A percentile compares a stretch with the other conserved stretches of the same genome.
These are phyloP conservation scores for Boeremia lycopersici DNA, from an alignment of 2,329 filamentous ascomycete species.

Conservation along the genomic window DNA sequence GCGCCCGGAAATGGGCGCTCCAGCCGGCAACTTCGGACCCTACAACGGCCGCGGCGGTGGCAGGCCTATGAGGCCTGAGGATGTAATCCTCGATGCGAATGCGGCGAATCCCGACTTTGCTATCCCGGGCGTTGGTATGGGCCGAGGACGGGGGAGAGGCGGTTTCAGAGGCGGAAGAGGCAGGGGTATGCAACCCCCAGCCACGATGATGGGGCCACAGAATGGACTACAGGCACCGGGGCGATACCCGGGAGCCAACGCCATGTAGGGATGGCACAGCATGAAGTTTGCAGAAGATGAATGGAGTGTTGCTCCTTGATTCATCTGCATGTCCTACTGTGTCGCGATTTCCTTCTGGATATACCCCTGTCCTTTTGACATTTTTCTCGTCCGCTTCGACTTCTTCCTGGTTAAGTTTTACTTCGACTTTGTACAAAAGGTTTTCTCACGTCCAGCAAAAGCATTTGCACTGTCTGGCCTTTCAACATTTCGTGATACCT, in stretches of 20 bases:
- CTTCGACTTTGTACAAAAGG: slow-evolving; percentile 13
- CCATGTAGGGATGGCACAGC: slow-evolving; percentile 32
- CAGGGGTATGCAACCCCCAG: slow-evolving; percentile 37
- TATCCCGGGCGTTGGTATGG: slow-evolving; percentile 59
- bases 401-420: not conserved
- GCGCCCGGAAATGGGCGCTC: slow-evolving; percentile 60
- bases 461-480: not conserved
- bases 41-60: slow-evolving; percentile 45
- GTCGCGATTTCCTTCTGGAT: not conserved
- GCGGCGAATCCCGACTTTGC: slow-evolving; percentile 83
- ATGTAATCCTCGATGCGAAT: slow-evolving; percentile 69
- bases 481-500: slow-evolving; percentile 13
- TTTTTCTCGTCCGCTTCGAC: not conserved
- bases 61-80: slow-evolving; percentile 61
- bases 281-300: not conserved
- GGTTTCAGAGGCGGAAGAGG: slow-evolving; percentile 41
- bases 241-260: slow-evolving; percentile 42
- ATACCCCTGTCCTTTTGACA: not conserved
- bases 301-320: not conserved
- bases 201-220: slow-evolving; percentile 33
- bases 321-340: not conserved
- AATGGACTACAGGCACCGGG: slow-evolving; percentile 39
- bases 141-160: slow-evolving; percentile 41
- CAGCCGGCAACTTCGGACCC: slow-evolving; percentile 47
- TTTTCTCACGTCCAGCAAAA: not conserved